Conservation (phyloP, 345 rosid species). For the Eucalyptus tenuipes region DNA sequence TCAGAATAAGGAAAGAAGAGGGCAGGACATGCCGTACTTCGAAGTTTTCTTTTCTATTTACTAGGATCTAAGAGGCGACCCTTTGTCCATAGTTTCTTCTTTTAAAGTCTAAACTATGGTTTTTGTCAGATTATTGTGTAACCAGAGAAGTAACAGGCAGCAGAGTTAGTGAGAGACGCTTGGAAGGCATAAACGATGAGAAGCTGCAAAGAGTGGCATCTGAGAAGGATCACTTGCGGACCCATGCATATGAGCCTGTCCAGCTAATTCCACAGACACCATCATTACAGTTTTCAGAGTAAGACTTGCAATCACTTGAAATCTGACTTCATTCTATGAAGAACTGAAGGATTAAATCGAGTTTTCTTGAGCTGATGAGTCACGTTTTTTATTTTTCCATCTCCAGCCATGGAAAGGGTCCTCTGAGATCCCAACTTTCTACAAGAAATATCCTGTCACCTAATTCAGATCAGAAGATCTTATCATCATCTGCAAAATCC, state of each 20-base stretch:
- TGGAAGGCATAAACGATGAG: neutral
- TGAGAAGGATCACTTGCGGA: slow-evolving; percentile 2
- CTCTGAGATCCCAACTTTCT: slow-evolving; percentile 12
- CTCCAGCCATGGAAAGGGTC: slow-evolving; percentile 26
- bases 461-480: slow-evolving; percentile 12
- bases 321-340: neutral
- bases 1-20: neutral
- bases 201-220: slow-evolving; percentile 6
- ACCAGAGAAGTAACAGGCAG: slow-evolving; percentile 11
- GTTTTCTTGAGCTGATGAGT: neutral
- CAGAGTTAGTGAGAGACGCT: slow-evolving; percentile 1
- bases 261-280: slow-evolving; percentile 36
- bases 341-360: neutral
- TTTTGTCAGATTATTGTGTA: slow-evolving; percentile 17
- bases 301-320: neutral
- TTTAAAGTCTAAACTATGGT: neutral
- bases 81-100: neutral
- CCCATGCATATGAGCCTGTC: slow-evolving; percentile 8
- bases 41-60: neutral
- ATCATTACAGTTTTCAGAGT: slow-evolving; percentile 31
- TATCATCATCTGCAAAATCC: slow-evolving; percentile 9
- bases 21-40: neutral
- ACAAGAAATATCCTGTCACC: slow-evolving; percentile 16
- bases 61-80: neutral
- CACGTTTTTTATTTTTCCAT: neutral